Base-by-base conservation (phyloP, 371 early-diverging fungal species). In the Mortierella sp. region DNA sequence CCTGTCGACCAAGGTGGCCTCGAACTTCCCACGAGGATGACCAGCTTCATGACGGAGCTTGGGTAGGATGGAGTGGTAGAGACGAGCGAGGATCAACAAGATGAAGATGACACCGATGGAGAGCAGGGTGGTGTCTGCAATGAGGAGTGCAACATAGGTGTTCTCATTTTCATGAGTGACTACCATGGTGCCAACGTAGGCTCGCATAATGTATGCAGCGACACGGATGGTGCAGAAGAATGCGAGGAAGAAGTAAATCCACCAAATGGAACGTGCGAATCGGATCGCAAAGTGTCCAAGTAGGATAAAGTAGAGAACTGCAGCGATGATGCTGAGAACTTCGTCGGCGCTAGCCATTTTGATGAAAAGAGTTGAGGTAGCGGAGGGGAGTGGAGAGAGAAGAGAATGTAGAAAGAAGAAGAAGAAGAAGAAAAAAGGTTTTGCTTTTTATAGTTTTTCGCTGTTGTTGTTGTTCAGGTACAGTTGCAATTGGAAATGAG, bases 201-300 rank as follows among this genome's bases (percentile, higher is more conserved):
- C 70, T 4, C 70, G 70, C 32, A 76, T n/a, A n/a, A 16, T n/a
- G 41, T 70, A 76, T 28, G 62, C 76, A 19, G 48, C 63, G 22
- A 76, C 28, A 21, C 76, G 76, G 43, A 76, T 57, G 24, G 41
- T n/a, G 24, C 70, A 76, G 58, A 76, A 67, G 50, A 76, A 22
- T n/a, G 55, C 7, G 38, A 55, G 47, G 52, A 67, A 66, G 52
- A 62, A 55, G 45, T 76, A 76, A 50, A 61, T 40, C 58, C 67
- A 48, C 76, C 70, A 76, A 36, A 48, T 38, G 3, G 70, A 57
- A 38, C 63, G 57, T n/a, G 58, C 28, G 40, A 66, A 70, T 19
- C 76, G 62, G 58, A 21, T 61, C 2, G 24, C 43, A 53, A 70
- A 70, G n/a, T 67, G 67, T 36, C 45, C 47, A 8, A 76, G 57